phyloP scores from a whole-genome alignment of 208 protist species.

The Novymonas esmeraldas region DNA sequence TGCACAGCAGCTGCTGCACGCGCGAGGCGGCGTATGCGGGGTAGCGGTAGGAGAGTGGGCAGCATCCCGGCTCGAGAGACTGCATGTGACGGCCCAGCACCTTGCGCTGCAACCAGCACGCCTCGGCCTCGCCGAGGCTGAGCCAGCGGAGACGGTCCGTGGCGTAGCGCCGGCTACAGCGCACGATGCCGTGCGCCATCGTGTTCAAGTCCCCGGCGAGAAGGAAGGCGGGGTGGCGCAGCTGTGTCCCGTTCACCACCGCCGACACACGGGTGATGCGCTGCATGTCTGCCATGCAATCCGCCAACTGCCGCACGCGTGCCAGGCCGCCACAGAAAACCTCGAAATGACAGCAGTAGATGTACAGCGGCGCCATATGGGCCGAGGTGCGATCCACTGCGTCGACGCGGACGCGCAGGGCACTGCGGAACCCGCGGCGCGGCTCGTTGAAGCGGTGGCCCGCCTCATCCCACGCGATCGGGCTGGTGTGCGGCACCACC shows the following conservation, averaged over 20 bases:
- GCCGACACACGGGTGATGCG: conserved; percentile 26
- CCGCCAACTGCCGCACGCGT: conserved; percentile 68
- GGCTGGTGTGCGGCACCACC: conserved; percentile 47
- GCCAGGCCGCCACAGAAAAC: conserved; percentile 73
- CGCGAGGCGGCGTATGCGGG: conserved; percentile 36
- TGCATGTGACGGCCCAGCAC: conserved; percentile 59
- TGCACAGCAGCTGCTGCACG: conserved; percentile 49
- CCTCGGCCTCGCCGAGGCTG: conserved; percentile 69
- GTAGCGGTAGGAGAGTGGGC: conserved; percentile 62
- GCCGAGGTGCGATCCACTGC: conserved; percentile 33
- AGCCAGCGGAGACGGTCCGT: conserved; percentile 65
- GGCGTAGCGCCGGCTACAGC: conserved; percentile 39
- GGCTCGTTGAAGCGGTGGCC: conserved; percentile 48
- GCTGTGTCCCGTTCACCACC: not conserved
- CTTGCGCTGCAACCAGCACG: conserved; percentile 81
- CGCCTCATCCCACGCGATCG: conserved; percentile 61
- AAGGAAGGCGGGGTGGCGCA: conserved; percentile 46
- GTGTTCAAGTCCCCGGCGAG: conserved; percentile 86
- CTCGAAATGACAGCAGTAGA: conserved; percentile 85
- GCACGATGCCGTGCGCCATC: conserved; percentile 76
- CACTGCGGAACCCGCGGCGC: conserved; percentile 57
- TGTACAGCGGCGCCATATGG: conserved; percentile 53
- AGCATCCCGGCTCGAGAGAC: conserved; percentile 44
- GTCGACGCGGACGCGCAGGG: conserved; percentile 50
- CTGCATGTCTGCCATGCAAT: conserved; percentile 61